These are phyloP conservation scores for Sambucus nigra DNA, from an alignment of 129 eudicot genomes.

Conservation along the genomic window DNA sequence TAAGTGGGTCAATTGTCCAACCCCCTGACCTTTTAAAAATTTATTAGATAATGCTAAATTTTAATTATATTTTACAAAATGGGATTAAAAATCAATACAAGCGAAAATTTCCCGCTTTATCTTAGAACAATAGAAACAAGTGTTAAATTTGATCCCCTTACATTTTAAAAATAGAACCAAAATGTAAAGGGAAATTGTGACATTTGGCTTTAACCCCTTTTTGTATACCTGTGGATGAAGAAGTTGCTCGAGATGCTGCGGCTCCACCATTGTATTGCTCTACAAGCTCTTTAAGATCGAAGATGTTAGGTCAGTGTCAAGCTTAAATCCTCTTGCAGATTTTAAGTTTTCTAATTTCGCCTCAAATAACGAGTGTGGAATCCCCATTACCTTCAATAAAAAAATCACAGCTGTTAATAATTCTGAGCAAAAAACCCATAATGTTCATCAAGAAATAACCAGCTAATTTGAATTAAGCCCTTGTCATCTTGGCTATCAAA, in stretches of 20 bases:
- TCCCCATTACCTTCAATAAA: constrained; percentile 74
- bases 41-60: no score
- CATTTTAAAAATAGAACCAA: no score
- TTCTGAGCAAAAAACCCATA: not conserved
- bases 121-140: no score
- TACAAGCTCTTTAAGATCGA: constrained; percentile 89
- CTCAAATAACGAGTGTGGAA: constrained; percentile 81
- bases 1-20: no score
- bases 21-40: no score
- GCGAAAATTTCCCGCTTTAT: no score
- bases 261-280: constrained; percentile 94
- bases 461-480: not conserved
- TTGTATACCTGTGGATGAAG: constrained; percentile 99
- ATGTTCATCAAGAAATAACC: not conserved
- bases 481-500: not conserved
- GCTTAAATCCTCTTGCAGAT: constrained; percentile 43
- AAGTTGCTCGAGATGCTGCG: constrained; percentile 98
- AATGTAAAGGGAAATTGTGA: no score
- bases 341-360: constrained; percentile 63
- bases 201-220: no score
- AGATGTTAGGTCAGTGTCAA: constrained; percentile 80
- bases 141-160: no score
- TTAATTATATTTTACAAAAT: no score
- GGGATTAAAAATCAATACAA: no score
- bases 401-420: not conserved